Conservation (phyloP, 148 eudicot species). For the Talinum fruticosum region DNA sequence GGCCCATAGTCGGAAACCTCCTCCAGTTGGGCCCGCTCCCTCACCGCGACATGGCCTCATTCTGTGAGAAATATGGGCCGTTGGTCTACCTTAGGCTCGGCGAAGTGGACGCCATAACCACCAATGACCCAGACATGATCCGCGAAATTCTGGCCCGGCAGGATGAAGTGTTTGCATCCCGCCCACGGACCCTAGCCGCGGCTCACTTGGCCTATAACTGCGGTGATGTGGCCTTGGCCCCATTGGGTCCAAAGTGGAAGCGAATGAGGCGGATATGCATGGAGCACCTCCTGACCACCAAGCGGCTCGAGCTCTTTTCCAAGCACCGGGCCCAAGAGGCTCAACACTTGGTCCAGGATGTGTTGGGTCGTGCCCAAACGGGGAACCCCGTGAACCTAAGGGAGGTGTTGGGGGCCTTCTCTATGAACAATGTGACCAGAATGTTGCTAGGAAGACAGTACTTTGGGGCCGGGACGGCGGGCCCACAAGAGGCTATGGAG, state of each 20-base stretch:
- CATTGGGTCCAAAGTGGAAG: slow-evolving; percentile 93
- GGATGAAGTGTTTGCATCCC: slow-evolving; percentile 80
- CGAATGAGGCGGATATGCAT: slow-evolving; percentile 86
- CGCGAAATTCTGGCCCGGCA: slow-evolving; percentile 71
- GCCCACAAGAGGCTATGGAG: slow-evolving; percentile 81
- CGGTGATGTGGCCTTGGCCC: slow-evolving; percentile 90
- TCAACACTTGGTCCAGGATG: slow-evolving; percentile 67
- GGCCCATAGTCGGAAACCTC: slow-evolving; percentile 92
- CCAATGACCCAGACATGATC: slow-evolving; percentile 78
- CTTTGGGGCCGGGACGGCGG: slow-evolving; percentile 66
- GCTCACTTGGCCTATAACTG: slow-evolving; percentile 78
- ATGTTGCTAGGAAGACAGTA: slow-evolving; percentile 93
- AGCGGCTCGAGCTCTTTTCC: slow-evolving; percentile 64
- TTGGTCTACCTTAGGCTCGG: slow-evolving; percentile 80
- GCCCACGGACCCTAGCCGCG: slow-evolving; percentile 82
- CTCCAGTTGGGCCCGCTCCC: slow-evolving; percentile 77
- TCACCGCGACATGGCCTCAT: slow-evolving; percentile 76
- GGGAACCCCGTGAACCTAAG: slow-evolving; percentile 57
- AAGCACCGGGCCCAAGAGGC: slow-evolving; percentile 74
- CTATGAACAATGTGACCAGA: slow-evolving; percentile 96
- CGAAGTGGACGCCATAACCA: slow-evolving; percentile 81
- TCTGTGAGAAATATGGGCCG: slow-evolving; percentile 77
- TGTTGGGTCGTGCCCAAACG: slow-evolving; percentile 41
- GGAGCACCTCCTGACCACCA: slow-evolving; percentile 85
- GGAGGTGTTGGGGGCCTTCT: slow-evolving; percentile 82